phyloP scores from a whole-genome alignment of 2,329 filamentous ascomycete genomes.

The Proliferodiscus dingleyae region DNA sequence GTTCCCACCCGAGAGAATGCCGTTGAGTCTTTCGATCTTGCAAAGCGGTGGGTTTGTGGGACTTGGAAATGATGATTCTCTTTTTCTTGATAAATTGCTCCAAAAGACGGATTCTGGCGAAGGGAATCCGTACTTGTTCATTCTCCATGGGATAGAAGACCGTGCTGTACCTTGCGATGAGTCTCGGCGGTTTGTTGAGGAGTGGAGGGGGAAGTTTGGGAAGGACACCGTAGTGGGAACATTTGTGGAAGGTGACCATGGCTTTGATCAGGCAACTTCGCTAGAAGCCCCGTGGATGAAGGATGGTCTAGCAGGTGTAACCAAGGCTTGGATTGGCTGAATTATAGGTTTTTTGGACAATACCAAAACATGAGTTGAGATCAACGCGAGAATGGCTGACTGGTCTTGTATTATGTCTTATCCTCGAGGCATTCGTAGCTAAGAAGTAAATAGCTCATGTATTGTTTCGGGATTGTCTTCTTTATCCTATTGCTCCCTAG shows the following conservation, averaged over 20 bases:
- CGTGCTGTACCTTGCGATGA: conserved; percentile 17
- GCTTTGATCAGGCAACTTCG: conserved; percentile 11
- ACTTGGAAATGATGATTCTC: conserved; percentile 13
- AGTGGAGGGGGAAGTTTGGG: conserved; percentile 17
- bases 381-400: no score
- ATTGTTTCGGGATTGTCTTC: background rate
- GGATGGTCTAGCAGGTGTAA: conserved; percentile 12
- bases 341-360: background rate
- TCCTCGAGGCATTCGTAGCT: no score
- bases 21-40: conserved; percentile 8
- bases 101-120: conserved; percentile 9
- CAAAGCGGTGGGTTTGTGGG: conserved; percentile 14
- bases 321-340: conserved; percentile 16
- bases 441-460: background rate
- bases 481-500: background rate
- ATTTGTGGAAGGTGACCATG: conserved; percentile 10
- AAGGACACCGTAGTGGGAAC: conserved; percentile 1
- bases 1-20: conserved; percentile 12
- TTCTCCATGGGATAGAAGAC: conserved; percentile 20
- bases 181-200: conserved; percentile 11
- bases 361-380: no score
- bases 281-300: conserved; percentile 19
- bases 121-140: conserved; percentile 14
- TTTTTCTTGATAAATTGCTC: conserved; percentile 12
- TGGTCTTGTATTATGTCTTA: no score